phyloP scores from a whole-genome alignment of 441 rosid genomes.

The Corymbia citriodora region DNA sequence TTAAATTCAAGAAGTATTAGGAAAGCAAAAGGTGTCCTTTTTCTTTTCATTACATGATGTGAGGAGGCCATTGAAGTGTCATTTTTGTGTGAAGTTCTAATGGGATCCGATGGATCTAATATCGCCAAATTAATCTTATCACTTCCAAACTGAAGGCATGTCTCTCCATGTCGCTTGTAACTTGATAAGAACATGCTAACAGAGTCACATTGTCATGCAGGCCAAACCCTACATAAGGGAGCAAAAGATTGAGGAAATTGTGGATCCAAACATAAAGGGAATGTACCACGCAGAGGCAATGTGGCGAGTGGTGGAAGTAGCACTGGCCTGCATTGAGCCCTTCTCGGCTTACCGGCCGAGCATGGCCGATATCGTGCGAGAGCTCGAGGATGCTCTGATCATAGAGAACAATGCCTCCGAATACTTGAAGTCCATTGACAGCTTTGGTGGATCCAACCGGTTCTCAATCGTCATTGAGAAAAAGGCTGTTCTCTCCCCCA shows the following conservation, averaged over 20 bases:
- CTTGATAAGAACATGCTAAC: not conserved
- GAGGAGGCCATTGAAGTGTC: not conserved
- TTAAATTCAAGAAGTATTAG: not conserved
- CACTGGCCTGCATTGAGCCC: constrained; percentile 62
- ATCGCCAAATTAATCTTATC: not conserved
- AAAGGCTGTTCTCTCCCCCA: constrained; percentile 28
- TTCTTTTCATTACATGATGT: not conserved
- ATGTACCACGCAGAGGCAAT: constrained; percentile 73
- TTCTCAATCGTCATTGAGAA: constrained; percentile 44
- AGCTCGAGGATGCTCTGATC: constrained; percentile 70
- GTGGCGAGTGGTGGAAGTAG: constrained; percentile 83
- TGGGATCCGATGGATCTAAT: not conserved
- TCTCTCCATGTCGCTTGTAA: not conserved
- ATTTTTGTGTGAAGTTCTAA: not conserved
- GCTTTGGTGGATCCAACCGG: constrained; percentile 63
- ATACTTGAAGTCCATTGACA: constrained; percentile 75
- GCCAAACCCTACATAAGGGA: constrained; percentile 66
- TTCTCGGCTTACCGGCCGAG: constrained; percentile 55
- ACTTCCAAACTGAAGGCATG: not conserved
- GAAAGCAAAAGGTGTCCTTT: not conserved
- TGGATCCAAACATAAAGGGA: constrained; percentile 63
- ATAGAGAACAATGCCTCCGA: constrained; percentile 86
- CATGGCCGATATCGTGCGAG: constrained; percentile 62
- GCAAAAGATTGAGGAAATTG: constrained; percentile 69
- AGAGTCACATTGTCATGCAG: constrained; percentile 24